These are phyloP conservation scores for Corymbia maculata DNA, from an alignment of 345 rosid species.

Conservation along the genomic window DNA sequence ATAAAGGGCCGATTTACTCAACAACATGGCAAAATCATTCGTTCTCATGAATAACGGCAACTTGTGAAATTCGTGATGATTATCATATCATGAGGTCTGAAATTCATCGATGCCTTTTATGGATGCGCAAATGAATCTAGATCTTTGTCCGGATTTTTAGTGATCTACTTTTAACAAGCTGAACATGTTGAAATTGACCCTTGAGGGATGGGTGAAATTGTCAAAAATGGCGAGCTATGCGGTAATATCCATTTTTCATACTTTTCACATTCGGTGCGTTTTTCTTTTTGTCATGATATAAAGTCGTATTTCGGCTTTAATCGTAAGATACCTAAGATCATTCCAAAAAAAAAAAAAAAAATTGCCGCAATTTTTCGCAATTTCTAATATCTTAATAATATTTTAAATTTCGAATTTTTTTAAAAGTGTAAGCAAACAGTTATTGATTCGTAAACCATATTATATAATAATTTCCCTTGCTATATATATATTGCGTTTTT, in stretches of 20 bases:
- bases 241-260: neutral
- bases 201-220: neutral
- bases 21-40: neutral
- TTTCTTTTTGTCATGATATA: neutral
- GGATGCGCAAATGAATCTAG: fast-evolving
- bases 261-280: neutral
- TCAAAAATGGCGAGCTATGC: neutral
- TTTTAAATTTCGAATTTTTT: neutral
- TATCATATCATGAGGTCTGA: neutral
- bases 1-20: neutral
- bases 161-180: neutral
- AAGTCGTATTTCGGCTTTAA: neutral
- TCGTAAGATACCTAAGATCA: neutral
- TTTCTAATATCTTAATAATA: neutral
- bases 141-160: neutral
- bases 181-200: neutral
- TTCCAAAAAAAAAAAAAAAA: neutral
- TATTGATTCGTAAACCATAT: neutral
- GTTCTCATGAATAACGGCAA: neutral
- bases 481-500: too few relatives aligned
- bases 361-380: neutral
- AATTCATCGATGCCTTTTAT: neutral
- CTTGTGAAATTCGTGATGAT: neutral
- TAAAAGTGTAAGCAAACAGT: neutral
- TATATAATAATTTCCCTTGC: neutral